Evolutionary conservation across 192 early-diverging fungal species (phyloP).

Genomic region (Podila minutissima): DNA sequence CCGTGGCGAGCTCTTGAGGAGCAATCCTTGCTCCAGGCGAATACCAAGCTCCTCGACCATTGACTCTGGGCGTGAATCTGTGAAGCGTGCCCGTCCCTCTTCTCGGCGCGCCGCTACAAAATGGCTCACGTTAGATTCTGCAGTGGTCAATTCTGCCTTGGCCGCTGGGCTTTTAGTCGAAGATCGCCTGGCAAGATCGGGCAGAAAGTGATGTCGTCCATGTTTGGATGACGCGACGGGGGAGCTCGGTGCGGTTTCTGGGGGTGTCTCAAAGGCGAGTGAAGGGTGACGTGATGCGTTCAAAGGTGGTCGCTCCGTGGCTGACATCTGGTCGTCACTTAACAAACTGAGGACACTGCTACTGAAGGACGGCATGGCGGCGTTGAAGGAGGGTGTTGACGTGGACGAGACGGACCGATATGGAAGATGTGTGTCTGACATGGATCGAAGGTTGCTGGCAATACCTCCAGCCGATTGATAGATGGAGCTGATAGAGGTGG

Average conservation of each 20-base stretch:
- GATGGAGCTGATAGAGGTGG: constrained; percentile 11
- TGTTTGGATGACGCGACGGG: constrained; percentile 6
- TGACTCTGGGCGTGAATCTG: neutral
- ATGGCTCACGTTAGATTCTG: constrained; percentile 31
- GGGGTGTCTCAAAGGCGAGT: constrained; percentile 28
- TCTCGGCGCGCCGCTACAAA: constrained; percentile 29
- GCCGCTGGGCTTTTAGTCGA: constrained; percentile 35
- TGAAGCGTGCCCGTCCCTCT: neutral
- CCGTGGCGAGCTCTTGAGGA: neutral
- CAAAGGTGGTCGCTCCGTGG: neutral
- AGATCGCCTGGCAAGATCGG: constrained; percentile 29
- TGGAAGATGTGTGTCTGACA: constrained; percentile 25
- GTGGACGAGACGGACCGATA: constrained; percentile 18
- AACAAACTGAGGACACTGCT: constrained; percentile 41
- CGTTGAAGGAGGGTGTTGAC: constrained; percentile 13
- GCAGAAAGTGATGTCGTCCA: constrained; percentile 14
- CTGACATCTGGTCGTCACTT: constrained; percentile 34
- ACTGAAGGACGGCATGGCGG: constrained; percentile 40
- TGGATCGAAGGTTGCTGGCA: constrained; percentile 5
- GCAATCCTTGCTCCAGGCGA: neutral
- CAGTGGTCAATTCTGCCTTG: constrained; percentile 25
- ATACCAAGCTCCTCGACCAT: neutral
- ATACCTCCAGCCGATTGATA: constrained; percentile 18
- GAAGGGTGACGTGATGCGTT: neutral
- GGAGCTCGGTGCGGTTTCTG: constrained; percentile 37